Conservation (phyloP, 176 grass and related monocot species). For the Avena insularis region DNA sequence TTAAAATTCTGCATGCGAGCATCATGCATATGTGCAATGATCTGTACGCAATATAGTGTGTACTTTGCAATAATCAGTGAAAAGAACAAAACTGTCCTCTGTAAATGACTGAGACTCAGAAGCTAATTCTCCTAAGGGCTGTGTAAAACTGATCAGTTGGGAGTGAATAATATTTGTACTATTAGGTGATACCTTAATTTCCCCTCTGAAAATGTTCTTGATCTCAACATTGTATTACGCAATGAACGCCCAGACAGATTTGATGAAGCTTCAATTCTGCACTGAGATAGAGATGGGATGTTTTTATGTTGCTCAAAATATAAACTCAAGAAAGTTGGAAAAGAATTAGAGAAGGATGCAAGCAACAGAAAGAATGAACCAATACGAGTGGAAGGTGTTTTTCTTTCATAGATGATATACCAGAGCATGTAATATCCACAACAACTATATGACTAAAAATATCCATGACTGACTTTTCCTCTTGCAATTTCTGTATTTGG, state of each 20-base stretch:
- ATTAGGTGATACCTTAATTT: slow-evolving; percentile 77
- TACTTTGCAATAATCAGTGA: slow-evolving; percentile 16
- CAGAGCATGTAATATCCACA: slow-evolving; percentile 8
- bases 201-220: slow-evolving; percentile 93
- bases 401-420: slow-evolving; percentile 18
- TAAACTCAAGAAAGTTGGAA: slow-evolving; percentile 43
- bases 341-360: slow-evolving; percentile 24
- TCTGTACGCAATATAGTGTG: background rate
- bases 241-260: slow-evolving; percentile 79
- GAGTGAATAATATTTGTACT: slow-evolving; percentile 11
- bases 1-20: slow-evolving; percentile 23
- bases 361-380: slow-evolving; percentile 31
- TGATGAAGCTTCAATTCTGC: slow-evolving; percentile 88
- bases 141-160: slow-evolving; percentile 28
- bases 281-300: slow-evolving; percentile 59
- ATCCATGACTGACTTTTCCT: slow-evolving; percentile 14
- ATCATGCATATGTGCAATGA: background rate
- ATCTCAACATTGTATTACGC: slow-evolving; percentile 81
- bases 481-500: slow-evolving; percentile 18
- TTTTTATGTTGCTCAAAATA: slow-evolving; percentile 77
- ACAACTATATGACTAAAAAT: slow-evolving; percentile 15
- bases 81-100: background rate
- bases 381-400: slow-evolving; percentile 11
- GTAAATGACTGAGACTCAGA: background rate
- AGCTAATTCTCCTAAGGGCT: background rate